Conservation (phyloP, 2,329 filamentous ascomycete species). For the Ophiocordyceps sinensis region DNA sequence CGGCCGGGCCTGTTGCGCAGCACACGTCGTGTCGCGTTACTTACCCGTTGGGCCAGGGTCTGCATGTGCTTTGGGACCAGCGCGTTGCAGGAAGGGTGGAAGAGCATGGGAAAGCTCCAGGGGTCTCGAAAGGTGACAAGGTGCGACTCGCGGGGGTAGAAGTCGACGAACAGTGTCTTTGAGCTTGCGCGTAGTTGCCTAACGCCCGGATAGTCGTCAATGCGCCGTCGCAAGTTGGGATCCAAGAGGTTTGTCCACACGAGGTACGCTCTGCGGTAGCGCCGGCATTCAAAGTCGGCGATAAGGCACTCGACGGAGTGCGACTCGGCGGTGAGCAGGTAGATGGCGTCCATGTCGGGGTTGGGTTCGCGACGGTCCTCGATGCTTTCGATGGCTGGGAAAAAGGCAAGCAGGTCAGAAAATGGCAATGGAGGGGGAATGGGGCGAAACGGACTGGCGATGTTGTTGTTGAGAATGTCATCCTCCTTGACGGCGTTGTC, state of each 20-base stretch:
- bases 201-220: conserved; percentile 56
- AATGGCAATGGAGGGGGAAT: background rate
- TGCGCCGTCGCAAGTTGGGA: conserved; percentile 52
- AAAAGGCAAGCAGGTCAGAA: background rate
- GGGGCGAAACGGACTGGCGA: conserved; percentile 59
- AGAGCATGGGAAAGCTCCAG: conserved; percentile 88
- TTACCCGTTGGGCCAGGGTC: conserved; percentile 73
- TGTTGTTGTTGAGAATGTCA: conserved; percentile 91
- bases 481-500: conserved; percentile 89
- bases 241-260: conserved; percentile 75
- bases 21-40: background rate
- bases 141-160: conserved; percentile 79
- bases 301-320: conserved; percentile 90
- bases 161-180: conserved; percentile 75
- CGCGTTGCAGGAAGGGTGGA: conserved; percentile 78
- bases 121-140: conserved; percentile 86
- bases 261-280: conserved; percentile 67
- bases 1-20: background rate
- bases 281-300: conserved; percentile 74
- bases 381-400: conserved; percentile 79
- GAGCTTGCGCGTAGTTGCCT: conserved; percentile 67
- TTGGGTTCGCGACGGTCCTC: conserved; percentile 74
- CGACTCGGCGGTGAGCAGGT: conserved; percentile 71
- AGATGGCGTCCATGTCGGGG: conserved; percentile 86
- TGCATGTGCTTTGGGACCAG: conserved; percentile 75